These are phyloP conservation scores for Stagonosporopsis chrysanthemi DNA, from an alignment of 2,329 filamentous ascomycete species.

Conservation along the genomic window DNA sequence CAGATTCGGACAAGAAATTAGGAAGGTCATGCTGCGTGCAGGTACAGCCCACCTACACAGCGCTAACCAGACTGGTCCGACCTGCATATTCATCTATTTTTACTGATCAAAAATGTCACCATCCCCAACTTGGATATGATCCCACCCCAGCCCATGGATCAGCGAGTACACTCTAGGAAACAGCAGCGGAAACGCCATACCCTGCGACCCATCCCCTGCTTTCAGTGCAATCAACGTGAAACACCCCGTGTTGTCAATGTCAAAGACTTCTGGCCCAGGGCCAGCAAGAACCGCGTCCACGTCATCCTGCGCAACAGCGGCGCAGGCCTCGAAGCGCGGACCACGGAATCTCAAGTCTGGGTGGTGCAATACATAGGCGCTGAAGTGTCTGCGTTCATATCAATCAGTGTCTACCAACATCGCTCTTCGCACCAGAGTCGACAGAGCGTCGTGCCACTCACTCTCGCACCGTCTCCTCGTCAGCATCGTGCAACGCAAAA, in stretches of 20 bases:
- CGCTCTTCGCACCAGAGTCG: background rate
- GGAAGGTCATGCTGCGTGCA: too few species aligned
- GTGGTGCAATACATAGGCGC: background rate
- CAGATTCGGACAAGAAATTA: too few species aligned
- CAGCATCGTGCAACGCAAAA: slow-evolving; percentile 7
- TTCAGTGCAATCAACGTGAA: background rate
- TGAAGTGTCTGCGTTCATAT: background rate
- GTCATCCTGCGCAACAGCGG: background rate
- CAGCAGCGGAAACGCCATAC: background rate
- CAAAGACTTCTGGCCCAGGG: background rate
- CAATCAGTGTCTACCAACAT: background rate
- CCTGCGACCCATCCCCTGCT: background rate
- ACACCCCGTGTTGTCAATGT: background rate
- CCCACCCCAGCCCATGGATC: background rate
- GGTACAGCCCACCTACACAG: too few species aligned
- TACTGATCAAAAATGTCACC: background rate
- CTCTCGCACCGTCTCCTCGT: background rate
- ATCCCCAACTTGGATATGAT: background rate
- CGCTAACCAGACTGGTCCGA: too few species aligned
- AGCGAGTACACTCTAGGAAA: slow-evolving; percentile 4
- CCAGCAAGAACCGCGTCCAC: background rate
- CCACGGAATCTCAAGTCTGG: background rate
- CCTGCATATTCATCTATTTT: too few species aligned
- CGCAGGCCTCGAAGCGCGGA: background rate
- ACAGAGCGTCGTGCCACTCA: background rate